These are phyloP conservation scores for Medicago truncatula DNA, from an alignment of 306 rosid genomes.

Conservation along the genomic window DNA sequence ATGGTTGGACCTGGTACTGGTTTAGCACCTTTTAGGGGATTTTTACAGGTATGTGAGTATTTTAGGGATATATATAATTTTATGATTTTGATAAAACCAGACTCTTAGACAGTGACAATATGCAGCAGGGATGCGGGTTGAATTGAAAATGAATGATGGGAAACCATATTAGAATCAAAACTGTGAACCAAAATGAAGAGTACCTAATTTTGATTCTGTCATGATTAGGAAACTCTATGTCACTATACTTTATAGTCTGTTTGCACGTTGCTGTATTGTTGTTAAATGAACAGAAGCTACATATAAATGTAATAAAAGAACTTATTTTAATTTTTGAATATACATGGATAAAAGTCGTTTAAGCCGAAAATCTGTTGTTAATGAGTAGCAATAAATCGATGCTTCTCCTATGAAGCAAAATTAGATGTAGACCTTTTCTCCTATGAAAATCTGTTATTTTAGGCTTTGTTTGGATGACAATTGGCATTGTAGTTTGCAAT, in stretches of 20 bases:
- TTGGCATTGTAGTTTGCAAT: not conserved
- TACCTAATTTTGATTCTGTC: slow-evolving; percentile 29
- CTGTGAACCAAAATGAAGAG: slow-evolving; percentile 21
- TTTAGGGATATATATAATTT: slow-evolving; percentile 25
- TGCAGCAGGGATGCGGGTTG: not conserved
- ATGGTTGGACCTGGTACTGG: slow-evolving; percentile 99
- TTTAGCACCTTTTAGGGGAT: slow-evolving; percentile 97
- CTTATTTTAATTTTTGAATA: slow-evolving; percentile 1
- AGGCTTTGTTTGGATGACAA: slow-evolving; percentile 13
- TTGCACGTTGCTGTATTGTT: slow-evolving; percentile 7
- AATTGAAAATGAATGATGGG: slow-evolving; percentile 19
- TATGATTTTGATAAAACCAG: slow-evolving; percentile 29
- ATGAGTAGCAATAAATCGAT: not conserved
- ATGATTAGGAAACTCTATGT: slow-evolving; percentile 1
- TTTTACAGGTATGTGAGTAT: slow-evolving; percentile 74
- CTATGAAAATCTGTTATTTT: too few species aligned
- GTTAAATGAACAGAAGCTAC: not conserved
- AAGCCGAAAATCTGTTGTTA: slow-evolving; percentile 8
- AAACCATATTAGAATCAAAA: slow-evolving; percentile 16
- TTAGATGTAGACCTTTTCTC: not conserved
- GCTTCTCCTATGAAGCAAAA: slow-evolving; percentile 28
- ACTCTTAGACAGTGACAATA: not conserved
- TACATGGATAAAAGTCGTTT: slow-evolving; percentile 11
- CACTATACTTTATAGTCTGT: not conserved
- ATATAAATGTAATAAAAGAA: not conserved